Conservation (phyloP, 306 rosid genomes). For the Castanea crenata region DNA sequence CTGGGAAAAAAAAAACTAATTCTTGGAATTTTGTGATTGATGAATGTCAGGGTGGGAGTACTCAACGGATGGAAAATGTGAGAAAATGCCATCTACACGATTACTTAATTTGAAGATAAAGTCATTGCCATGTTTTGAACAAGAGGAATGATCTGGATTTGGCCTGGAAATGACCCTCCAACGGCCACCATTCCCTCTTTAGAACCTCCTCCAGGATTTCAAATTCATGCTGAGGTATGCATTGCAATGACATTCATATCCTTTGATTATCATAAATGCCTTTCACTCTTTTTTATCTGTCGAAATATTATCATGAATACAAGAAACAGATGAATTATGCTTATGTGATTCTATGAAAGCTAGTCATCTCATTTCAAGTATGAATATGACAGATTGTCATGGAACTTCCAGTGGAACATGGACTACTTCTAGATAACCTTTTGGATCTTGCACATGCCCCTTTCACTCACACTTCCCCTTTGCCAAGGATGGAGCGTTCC, state of each 20-base stretch:
- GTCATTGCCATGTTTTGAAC: constrained; percentile 84
- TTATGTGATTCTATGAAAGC: neutral
- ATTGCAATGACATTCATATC: neutral
- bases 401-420: constrained; percentile 93
- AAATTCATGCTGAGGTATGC: constrained; percentile 85
- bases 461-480: constrained; percentile 96
- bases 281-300: no score
- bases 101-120: constrained; percentile 65
- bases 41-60: constrained; percentile 91
- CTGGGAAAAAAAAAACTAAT: neutral
- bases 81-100: constrained; percentile 95
- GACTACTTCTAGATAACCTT: constrained; percentile 92
- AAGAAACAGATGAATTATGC: constrained; percentile 5
- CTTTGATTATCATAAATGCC: neutral
- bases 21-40: constrained; percentile 19
- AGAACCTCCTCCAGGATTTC: constrained; percentile 87
- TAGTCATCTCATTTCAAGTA: constrained; percentile 15
- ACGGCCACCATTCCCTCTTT: constrained; percentile 65
- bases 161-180: constrained; percentile 98
- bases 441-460: constrained; percentile 99
- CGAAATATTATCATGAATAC: neutral
- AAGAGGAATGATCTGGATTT: constrained; percentile 97
- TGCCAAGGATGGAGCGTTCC: constrained; percentile 97
- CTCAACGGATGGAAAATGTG: constrained; percentile 89
- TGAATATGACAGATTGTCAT: constrained; percentile 61